phyloP scores from a whole-genome alignment of 2,329 filamentous ascomycete species.

The Colletotrichum sp. region DNA sequence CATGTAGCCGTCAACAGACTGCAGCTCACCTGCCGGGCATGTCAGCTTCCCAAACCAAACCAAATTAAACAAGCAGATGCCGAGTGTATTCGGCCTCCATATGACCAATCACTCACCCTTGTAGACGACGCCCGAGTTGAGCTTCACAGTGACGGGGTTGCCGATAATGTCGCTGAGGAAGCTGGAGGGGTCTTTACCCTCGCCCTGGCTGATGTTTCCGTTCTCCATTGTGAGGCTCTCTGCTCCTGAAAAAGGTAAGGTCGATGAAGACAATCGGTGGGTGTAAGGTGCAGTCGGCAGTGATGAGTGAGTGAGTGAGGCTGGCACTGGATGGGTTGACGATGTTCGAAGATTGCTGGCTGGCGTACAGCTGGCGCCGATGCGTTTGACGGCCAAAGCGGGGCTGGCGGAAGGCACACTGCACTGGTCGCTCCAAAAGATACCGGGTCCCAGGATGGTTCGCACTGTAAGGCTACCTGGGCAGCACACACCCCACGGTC shows the following conservation, averaged over 20 bases:
- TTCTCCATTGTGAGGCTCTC: conserved; percentile 70
- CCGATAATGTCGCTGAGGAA: conserved; percentile 96
- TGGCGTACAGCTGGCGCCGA: not conserved
- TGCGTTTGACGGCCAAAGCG: not conserved
- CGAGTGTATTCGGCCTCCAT: not conserved
- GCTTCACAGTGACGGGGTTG: conserved; percentile 91
- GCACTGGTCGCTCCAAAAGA: not conserved
- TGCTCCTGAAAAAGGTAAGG: not conserved
- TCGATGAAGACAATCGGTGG: not conserved
- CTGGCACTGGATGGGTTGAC: not conserved
- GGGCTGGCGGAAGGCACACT: not conserved
- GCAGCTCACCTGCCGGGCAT: conserved; percentile 74
- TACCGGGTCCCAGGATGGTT: not conserved
- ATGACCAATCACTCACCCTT: conserved; percentile 69
- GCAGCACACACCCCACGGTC: not conserved
- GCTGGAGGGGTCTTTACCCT: conserved; percentile 90
- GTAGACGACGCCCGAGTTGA: conserved; percentile 98
- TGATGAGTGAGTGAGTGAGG: not conserved
- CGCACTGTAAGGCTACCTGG: conserved; percentile 19
- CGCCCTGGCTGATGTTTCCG: conserved; percentile 63
- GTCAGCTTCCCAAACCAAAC: not conserved
- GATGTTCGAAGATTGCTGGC: conserved; percentile 13
- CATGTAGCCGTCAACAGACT: conserved; percentile 99
- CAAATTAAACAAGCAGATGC: not conserved
- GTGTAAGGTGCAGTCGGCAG: not conserved